Percentiles rank a stretch among this genome's conserved stretches.
These are phyloP conservation scores for Murraya paniculata DNA, from an alignment of 345 rosid genomes.

Conservation along the genomic window DNA sequence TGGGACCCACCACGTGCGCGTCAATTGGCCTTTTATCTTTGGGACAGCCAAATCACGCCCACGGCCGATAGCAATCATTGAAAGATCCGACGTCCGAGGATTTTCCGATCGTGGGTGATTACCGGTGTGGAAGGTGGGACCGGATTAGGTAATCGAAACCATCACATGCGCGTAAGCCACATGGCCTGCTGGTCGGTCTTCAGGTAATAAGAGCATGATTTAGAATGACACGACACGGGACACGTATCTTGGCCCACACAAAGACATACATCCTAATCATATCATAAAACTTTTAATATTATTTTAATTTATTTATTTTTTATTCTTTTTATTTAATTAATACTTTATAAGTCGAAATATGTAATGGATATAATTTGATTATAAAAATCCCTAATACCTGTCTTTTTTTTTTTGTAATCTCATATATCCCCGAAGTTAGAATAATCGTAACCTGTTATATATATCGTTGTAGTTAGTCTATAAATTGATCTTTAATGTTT, in stretches of 20 bases:
- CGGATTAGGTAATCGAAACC: not conserved
- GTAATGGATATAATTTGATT: not conserved
- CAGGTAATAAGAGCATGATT: not conserved
- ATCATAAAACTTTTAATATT: not conserved
- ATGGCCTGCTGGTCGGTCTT: conserved; percentile 2
- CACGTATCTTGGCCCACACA: not conserved
- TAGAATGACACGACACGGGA: not conserved
- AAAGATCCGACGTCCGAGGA: not conserved
- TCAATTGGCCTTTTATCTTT: not conserved
- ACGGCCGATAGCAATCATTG: not conserved
- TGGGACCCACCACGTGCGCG: not conserved
- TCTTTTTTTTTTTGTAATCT: too few relatives aligned
- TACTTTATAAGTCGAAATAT: not conserved
- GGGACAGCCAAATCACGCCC: too few relatives aligned
- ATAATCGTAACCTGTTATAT: too few relatives aligned
- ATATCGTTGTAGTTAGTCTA: too few relatives aligned
- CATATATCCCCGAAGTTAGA: too few relatives aligned
- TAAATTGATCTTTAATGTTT: too few relatives aligned
- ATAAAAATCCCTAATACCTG: too few relatives aligned
- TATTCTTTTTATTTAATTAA: not conserved
- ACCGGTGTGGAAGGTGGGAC: not conserved
- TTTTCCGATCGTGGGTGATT: not conserved
- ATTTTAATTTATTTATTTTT: not conserved
- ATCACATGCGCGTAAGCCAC: not conserved
- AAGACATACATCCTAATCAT: not conserved